Evolutionary conservation across 106 monocot species (phyloP), one percentile per base, ranked within the genome.

Genomic region (Allium fistulosum): DNA sequence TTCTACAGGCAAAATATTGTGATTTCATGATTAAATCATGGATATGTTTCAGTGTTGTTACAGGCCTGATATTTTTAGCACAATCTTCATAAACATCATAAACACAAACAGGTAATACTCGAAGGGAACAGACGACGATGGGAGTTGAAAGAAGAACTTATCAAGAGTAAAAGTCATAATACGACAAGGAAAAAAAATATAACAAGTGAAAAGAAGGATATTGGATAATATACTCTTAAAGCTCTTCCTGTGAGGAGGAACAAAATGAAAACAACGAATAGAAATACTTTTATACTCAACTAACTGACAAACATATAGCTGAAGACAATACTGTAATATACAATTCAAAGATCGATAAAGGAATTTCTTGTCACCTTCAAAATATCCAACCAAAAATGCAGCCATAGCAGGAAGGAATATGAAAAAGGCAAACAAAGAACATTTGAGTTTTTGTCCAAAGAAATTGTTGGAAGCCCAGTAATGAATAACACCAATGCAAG

Each of bases 71-170:
- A 82, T 97, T 97, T 79, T 97, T 97, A 17, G 92, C 96, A 77
- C 80, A 97, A 72, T 97, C 96, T 72, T 91, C 92, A 87, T 97
- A 91, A 62, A 91, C 92, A 86, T 97, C 96, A 84, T 97, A 97
- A 74, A 97, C 86, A 84, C 88, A 97, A 26, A 92, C 92, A 47
- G 96, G 96, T 57, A 97, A 75, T 53, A 97, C 84, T 68, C 96
- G 83, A 28, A 91, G 96, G 65, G 96, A 97, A 82, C 91, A 97
- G 47, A 97, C 92, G n/a, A 97, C 92, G 76, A 97, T 89, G 45
- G 96, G 92, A 22, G 96, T 91, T 17, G 96, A 97, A 79, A 97
- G 96, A 65, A 97, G 88, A 9, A 97, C 88, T 91, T 97, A 80
- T 64, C 51, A 68, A 70, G 65, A 57, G 28, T n/a, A 68, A 26